Conservation (phyloP, 2,329 filamentous ascomycete genomes). For the Xylariaceae sp. region DNA sequence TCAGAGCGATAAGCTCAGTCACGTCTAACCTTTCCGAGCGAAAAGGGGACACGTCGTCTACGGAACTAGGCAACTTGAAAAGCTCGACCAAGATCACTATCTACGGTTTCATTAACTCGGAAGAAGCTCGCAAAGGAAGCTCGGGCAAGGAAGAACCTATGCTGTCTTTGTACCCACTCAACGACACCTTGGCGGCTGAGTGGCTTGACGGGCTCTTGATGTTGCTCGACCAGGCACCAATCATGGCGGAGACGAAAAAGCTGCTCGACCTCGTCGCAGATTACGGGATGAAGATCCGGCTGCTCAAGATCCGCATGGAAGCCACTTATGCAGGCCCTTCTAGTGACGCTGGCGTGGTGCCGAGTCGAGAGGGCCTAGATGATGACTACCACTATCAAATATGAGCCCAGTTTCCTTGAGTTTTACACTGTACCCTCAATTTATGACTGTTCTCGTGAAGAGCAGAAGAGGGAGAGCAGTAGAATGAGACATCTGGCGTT, state of each 20-base stretch:
- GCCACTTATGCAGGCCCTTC: constrained; percentile 61
- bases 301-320: constrained; percentile 88
- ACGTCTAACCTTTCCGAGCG: constrained; percentile 78
- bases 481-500: constrained; percentile 5
- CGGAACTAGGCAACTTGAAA: constrained; percentile 31
- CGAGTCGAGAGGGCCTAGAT: constrained; percentile 77
- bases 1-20: constrained; percentile 83
- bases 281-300: constrained; percentile 85
- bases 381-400: constrained; percentile 92
- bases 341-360: constrained; percentile 68
- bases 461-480: not conserved
- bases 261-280: constrained; percentile 78
- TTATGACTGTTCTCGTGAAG: not conserved
- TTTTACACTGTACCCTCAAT: not conserved
- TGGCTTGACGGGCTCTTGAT: constrained; percentile 95
- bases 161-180: constrained; percentile 74
- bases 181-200: constrained; percentile 80
- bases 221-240: constrained; percentile 89
- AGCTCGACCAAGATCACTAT: constrained; percentile 85
- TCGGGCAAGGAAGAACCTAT: constrained; percentile 64
- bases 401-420: constrained; percentile 31
- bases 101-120: constrained; percentile 58
- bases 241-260: constrained; percentile 94
- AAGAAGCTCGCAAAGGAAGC: constrained; percentile 33
- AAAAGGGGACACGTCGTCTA: constrained; percentile 37